Base-by-base conservation (phyloP, 192 early-diverging fungal genomes). In the Powellomyces hirtus region DNA sequence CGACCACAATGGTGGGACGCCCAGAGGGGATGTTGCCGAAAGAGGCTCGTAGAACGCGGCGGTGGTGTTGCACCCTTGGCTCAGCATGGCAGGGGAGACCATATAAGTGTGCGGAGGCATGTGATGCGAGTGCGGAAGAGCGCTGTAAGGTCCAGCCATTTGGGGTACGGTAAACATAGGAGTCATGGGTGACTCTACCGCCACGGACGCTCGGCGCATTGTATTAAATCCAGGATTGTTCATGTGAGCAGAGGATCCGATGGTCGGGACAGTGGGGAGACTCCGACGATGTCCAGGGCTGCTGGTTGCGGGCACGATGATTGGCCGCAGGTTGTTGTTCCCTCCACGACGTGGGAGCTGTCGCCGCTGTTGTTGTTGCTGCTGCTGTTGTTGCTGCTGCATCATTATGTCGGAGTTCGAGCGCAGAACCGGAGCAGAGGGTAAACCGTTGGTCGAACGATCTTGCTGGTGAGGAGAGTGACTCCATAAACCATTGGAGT, bases 131-230 rank as follows among this genome's bases (percentile, higher is more conserved):
- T n/a, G n/a, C n/a, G n/a, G n/a, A n/a, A n/a, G n/a, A n/a, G n/a
- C n/a, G n/a, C n/a, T n/a, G n/a, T n/a, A n/a, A n/a, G n/a, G n/a
- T n/a, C n/a, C n/a, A n/a, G n/a, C n/a, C n/a, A n/a, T n/a, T n/a
- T n/a, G n/a, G n/a, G 46, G 46, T 5, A 49, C n/a, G 46, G 46
- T 49, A 49, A 49, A 49, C 46, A 49, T 49, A 24, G 46, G 46
- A 18, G 46, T 49, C 46, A 49, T 49, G 2, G 46, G 46, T 24
- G 46, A 49, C 5, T 56, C 53, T 16, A 31, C 53, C 16, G 53
- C 6, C 27, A 56, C 29, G 31, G 53, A 56, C 18, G 20, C 29
- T 18, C 53, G 24, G 1, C 53, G 53, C 46, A 49, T 49, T 18
- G 40, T 42, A 18, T 18, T 24, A 49, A 49, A 49, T 3, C 20